phyloP scores from a whole-genome alignment of 352 stramenopile species.

The Hyaloperonospora arabidopsidis region DNA sequence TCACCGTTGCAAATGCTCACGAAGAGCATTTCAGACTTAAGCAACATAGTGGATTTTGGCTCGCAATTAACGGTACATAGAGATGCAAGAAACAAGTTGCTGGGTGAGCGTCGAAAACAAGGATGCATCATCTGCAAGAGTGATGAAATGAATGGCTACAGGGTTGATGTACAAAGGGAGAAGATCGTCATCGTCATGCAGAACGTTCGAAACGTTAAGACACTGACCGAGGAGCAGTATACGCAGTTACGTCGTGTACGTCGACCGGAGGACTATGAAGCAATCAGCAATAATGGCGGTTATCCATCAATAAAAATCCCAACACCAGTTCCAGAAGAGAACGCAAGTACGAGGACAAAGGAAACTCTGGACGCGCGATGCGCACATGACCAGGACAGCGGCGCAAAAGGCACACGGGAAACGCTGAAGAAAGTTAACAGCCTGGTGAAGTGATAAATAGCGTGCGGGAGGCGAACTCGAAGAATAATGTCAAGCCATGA shows the following conservation, averaged over 20 bases:
- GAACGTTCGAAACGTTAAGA: neutral
- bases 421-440: neutral
- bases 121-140: neutral
- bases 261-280: no score
- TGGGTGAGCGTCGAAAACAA: neutral
- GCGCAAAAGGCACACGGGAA: neutral
- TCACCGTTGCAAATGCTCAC: conserved; percentile 13
- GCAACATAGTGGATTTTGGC: conserved; percentile 6
- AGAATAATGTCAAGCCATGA: conserved; percentile 14
- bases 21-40: neutral
- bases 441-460: conserved; percentile 1
- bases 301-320: no score
- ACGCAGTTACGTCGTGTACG: no score
- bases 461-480: conserved; percentile 4
- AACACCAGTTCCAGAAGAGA: no score
- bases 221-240: neutral
- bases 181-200: neutral
- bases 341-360: neutral
- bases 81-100: neutral
- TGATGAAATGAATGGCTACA: neutral
- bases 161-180: neutral
- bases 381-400: neutral
- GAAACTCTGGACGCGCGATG: neutral
- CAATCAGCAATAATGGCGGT: no score
- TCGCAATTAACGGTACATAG: neutral